Percentiles rank a stretch among this genome's conserved stretches.
Conservation (phyloP, 768 basidiomycete genomes). For the Neoboletus subvelutipes region DNA sequence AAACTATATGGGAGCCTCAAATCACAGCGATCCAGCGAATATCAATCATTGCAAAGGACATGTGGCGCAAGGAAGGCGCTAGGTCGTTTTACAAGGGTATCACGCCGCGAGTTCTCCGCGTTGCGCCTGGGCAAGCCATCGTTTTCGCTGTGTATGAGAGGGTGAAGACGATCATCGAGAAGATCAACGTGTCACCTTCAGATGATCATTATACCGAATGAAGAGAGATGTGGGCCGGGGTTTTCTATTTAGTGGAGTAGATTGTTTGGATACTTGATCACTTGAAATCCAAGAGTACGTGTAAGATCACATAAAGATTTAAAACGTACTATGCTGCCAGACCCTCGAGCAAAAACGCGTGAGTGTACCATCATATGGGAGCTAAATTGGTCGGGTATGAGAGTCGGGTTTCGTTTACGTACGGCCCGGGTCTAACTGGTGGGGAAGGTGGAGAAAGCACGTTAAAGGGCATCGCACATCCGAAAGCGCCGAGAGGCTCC, state of each 20-base stretch:
- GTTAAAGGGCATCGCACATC: not conserved
- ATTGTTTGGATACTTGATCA: not conserved
- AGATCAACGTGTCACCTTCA: slow-evolving; percentile 49
- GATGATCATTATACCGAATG: slow-evolving; percentile 74
- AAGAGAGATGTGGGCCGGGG: not conserved
- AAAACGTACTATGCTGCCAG: no score
- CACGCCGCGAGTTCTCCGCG: slow-evolving; percentile 91
- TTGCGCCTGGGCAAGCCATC: slow-evolving; percentile 95
- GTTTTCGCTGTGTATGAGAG: slow-evolving; percentile 98
- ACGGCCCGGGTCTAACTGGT: no score
- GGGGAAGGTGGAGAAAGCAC: not conserved
- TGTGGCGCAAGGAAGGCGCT: slow-evolving; percentile 91
- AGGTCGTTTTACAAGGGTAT: slow-evolving; percentile 97
- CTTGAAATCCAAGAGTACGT: not conserved
- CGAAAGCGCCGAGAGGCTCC: not conserved
- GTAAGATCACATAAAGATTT: no score
- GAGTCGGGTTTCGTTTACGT: not conserved
- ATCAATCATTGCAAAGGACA: slow-evolving; percentile 76
- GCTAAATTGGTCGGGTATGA: not conserved
- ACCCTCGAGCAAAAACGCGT: not conserved
- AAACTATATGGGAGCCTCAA: slow-evolving; percentile 70
- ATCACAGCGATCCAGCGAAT: slow-evolving; percentile 81
- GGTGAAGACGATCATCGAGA: slow-evolving; percentile 74
- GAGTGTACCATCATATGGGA: not conserved
- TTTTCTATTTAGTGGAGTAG: not conserved